Evolutionary conservation across 108 stramenopile species (phyloP), one percentile per base, ranked within the genome.

Genomic region (Cyclostephanos invisitatus): DNA sequence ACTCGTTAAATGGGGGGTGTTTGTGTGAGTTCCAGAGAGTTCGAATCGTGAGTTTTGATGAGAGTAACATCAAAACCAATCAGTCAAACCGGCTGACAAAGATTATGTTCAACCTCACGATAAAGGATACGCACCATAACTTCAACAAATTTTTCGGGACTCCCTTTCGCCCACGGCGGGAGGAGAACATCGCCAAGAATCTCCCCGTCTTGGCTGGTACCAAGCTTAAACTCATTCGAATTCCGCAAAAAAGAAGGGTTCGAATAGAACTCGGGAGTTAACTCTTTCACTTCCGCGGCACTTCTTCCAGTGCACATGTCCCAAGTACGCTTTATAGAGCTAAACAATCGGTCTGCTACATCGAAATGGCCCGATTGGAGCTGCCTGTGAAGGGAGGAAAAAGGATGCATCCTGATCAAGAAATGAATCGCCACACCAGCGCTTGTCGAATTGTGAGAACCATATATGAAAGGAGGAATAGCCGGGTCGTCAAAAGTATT

Each of bases 381-480:
- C 21, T 96, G 93, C 17, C 92, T 60, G 66, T 98, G 97, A 0
- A 98, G 81, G 6, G 83, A 84, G 11, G 95, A 89, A 68, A 95
- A 99, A 5, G 99, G 99, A 78, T 98, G 96, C 22, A 97, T 57
- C 47, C 99, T 87, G n/a, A 98, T 84, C 9, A 98, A 83, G 67
- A 96, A 99, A 68, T 98, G 97, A 50, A 96, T 72, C 17, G 98
- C 98, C 46, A 98, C 97, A 44, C 98, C 98, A 8, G 96, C 98
- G 64, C 93, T 93, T 9, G 98, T 99, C 9, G 91, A 92, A 77
- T 99, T 98, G 61, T 98, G 98, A 40, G 89, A 90, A 7, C 99
- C 99, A 74, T 98, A 99, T 97, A 98, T 95, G 64, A 98, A 98
- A 11, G 97, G 90, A 29, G 99, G 98, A 53, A 98, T 97, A 7